Evolutionary conservation across 352 stramenopile species (phyloP).

Genomic region (Thalassiosira oceanica): DNA sequence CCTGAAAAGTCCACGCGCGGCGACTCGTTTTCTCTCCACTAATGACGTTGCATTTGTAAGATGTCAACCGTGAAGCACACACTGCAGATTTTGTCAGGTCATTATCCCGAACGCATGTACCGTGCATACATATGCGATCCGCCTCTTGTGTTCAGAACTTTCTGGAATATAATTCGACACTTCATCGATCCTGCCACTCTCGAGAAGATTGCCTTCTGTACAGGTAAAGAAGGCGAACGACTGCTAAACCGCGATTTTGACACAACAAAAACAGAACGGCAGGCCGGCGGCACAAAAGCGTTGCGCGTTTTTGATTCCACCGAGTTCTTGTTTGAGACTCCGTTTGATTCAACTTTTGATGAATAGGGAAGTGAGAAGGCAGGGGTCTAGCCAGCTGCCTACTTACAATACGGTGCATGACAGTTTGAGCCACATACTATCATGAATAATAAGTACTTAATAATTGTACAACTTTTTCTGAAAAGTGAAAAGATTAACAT

Average conservation of each 20-base stretch:
- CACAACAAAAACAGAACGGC: conserved; percentile 35
- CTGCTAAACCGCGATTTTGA: conserved; percentile 42
- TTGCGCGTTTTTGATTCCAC: conserved; percentile 50
- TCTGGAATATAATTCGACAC: conserved; percentile 64
- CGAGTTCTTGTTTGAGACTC: conserved; percentile 59
- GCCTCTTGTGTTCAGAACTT: conserved; percentile 64
- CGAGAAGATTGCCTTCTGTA: conserved; percentile 69
- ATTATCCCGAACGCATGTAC: conserved; percentile 71
- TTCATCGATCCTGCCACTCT: conserved; percentile 74
- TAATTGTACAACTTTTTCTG: too few species aligned
- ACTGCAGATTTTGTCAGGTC: conserved; percentile 66
- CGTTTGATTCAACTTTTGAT: conserved; percentile 63
- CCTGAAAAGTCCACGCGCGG: too few species aligned
- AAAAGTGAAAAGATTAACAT: too few species aligned
- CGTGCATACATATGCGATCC: conserved; percentile 66
- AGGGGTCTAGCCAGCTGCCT: too few species aligned
- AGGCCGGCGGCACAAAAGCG: conserved; percentile 27
- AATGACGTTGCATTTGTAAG: too few species aligned
- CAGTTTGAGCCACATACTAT: too few species aligned
- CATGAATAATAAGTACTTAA: too few species aligned
- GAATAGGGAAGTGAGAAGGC: too few species aligned
- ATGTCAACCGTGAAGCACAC: conserved; percentile 56
- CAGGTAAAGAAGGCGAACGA: conserved; percentile 33
- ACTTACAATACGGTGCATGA: too few species aligned
- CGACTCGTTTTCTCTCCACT: too few species aligned